Evolutionary conservation across 768 basidiomycete species (phyloP).

Genomic region (Tricholoma flavovirens): DNA sequence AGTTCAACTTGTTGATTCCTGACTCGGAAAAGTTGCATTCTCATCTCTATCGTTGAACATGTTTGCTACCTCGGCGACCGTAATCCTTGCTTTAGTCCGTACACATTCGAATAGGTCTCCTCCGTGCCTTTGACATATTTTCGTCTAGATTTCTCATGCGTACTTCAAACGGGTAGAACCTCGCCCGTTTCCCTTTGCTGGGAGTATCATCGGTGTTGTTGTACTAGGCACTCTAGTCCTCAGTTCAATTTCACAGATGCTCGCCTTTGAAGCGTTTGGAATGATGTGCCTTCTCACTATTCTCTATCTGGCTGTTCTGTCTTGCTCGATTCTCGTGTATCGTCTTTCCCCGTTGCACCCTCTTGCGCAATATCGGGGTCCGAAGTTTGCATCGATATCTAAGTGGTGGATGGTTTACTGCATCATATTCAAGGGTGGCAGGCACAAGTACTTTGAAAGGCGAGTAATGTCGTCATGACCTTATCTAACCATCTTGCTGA

Average conservation of each 20-base stretch:
- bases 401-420: constrained; percentile 4
- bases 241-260: neutral
- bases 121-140: neutral
- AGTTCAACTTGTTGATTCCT: neutral
- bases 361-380: neutral
- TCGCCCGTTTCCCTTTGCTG: neutral
- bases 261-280: neutral
- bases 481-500: neutral
- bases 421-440: constrained; percentile 1
- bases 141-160: neutral
- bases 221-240: neutral
- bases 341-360: neutral
- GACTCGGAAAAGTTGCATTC: neutral
- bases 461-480: neutral
- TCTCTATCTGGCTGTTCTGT: neutral
- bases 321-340: neutral
- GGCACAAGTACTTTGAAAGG: constrained; percentile 1
- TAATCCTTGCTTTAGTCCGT: neutral
- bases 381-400: neutral
- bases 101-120: neutral
- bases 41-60: neutral
- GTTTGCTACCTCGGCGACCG: neutral
- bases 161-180: neutral
- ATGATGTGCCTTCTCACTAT: neutral
- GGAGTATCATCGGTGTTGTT: neutral